phyloP scores from a whole-genome alignment of 805 yeast species.

The Monosporozyma siamensis region DNA sequence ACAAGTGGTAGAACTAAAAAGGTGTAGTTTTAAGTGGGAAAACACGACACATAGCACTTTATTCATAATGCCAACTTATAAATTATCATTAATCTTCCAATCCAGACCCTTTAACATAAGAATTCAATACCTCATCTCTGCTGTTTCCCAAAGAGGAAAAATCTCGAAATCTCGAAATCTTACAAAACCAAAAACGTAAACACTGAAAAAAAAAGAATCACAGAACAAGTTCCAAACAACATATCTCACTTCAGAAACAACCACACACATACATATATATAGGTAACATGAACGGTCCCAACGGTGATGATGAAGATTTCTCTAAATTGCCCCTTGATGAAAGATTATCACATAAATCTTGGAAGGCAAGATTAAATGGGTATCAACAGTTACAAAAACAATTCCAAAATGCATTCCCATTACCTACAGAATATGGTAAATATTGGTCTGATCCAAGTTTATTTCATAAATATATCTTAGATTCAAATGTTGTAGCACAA shows the following conservation, averaged over 20 bases:
- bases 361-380: constrained; percentile 82
- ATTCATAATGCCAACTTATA: too few relatives aligned
- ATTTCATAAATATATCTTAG: constrained; percentile 53
- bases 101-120: too few relatives aligned
- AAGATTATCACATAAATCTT: constrained; percentile 57
- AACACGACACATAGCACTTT: too few relatives aligned
- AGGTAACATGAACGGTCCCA: background rate
- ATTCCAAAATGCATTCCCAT: constrained; percentile 38
- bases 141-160: background rate
- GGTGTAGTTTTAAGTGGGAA: too few relatives aligned
- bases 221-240: too few relatives aligned
- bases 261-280: background rate
- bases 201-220: too few relatives aligned
- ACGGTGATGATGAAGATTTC: constrained; percentile 47
- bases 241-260: background rate
- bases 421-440: constrained; percentile 5
- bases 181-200: background rate
- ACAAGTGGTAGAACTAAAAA: too few relatives aligned
- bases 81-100: too few relatives aligned
- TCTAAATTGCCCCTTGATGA: constrained; percentile 56
- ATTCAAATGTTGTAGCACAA: constrained; percentile 84
- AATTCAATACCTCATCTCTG: too few relatives aligned
- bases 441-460: constrained; percentile 45
- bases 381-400: constrained; percentile 50
- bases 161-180: background rate